Conservation (phyloP, 2,329 filamentous ascomycete genomes). For the Pezicula radicicola region DNA sequence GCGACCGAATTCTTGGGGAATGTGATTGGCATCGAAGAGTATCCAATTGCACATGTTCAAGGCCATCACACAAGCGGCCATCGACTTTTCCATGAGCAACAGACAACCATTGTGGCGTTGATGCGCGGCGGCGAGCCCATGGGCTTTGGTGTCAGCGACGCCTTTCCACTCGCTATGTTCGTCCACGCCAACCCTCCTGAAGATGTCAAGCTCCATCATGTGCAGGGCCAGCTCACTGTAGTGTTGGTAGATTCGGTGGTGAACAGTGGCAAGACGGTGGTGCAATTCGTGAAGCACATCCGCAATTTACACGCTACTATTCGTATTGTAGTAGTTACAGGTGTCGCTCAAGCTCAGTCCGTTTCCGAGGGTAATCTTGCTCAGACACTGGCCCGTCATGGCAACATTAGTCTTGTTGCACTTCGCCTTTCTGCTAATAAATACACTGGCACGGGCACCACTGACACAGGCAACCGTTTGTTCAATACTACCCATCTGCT, state of each 20-base stretch:
- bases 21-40: conserved; percentile 47
- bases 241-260: conserved; percentile 59
- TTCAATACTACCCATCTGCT: conserved; percentile 53
- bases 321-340: conserved; percentile 51
- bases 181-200: conserved; percentile 38
- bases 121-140: conserved; percentile 64
- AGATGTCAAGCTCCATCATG: conserved; percentile 40
- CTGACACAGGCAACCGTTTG: conserved; percentile 57
- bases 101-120: conserved; percentile 53
- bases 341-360: conserved; percentile 46
- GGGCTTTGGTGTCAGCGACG: conserved; percentile 54
- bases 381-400: conserved; percentile 1
- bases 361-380: conserved; percentile 20
- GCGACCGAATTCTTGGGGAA: conserved; percentile 44
- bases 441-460: conserved; percentile 47
- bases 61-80: conserved; percentile 40
- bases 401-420: conserved; percentile 41
- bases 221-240: conserved; percentile 37
- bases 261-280: conserved; percentile 51
- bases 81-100: conserved; percentile 41
- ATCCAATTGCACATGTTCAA: conserved; percentile 49
- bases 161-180: conserved; percentile 48
- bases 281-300: conserved; percentile 46
- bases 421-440: conserved; percentile 55
- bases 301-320: conserved; percentile 34